Evolutionary conservation across 73 alveolate species (phyloP).

Genomic region (Paramecium primaurelia): DNA sequence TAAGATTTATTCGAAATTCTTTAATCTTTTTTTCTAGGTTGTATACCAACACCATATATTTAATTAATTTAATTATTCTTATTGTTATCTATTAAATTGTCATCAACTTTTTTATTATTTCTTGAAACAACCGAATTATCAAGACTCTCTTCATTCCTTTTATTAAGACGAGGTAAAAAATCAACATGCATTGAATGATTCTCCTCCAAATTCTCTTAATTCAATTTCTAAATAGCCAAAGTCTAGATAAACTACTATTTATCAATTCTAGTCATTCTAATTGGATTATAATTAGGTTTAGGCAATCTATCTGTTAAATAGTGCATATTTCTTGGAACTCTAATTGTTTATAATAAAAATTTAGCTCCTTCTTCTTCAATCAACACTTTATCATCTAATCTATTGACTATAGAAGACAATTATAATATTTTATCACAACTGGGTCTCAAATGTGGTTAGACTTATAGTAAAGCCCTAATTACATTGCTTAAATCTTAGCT

Average conservation of each 20-base stretch:
- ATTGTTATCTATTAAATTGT: background rate
- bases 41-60: background rate
- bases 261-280: conserved; percentile 39
- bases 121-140: background rate
- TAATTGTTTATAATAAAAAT: conserved; percentile 78
- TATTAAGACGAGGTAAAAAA: background rate
- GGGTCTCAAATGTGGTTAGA: conserved; percentile 58
- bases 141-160: background rate
- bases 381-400: conserved; percentile 45
- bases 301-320: conserved; percentile 90
- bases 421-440: conserved; percentile 50
- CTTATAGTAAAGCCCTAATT: conserved; percentile 70
- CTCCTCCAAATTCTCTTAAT: conserved; percentile 35
- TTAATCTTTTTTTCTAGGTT: background rate
- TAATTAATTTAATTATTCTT: background rate
- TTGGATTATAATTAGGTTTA: conserved; percentile 79
- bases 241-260: conserved; percentile 43
- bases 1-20: conserved; percentile 15
- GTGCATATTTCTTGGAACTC: conserved; percentile 89
- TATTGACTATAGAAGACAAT: conserved; percentile 29
- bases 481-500: conserved; percentile 71
- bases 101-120: conserved; percentile 21
- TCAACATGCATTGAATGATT: background rate
- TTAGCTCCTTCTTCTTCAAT: conserved; percentile 45
- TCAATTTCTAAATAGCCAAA: conserved; percentile 12